phyloP scores from a whole-genome alignment of 805 yeast genomes.

The Zygosaccharomyces rouxii region DNA sequence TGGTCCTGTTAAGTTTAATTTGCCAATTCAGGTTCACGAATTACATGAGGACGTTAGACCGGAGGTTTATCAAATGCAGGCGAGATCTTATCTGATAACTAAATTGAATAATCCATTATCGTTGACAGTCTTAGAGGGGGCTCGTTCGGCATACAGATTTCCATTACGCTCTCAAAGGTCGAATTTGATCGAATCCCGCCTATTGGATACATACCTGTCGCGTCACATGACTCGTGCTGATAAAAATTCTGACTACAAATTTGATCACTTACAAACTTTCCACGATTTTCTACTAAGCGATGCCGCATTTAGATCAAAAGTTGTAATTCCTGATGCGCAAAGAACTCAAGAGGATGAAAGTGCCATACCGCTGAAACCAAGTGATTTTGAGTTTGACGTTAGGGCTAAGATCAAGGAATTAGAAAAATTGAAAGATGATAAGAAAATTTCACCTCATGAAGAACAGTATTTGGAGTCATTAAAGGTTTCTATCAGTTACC shows the following conservation, averaged over 20 bases:
- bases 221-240: constrained; percentile 3
- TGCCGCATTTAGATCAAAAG: constrained; percentile 9
- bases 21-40: constrained; percentile 15
- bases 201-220: constrained; percentile 16
- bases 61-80: constrained; percentile 33
- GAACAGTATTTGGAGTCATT: constrained; percentile 36
- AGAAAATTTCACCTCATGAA: constrained; percentile 25
- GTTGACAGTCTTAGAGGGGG: constrained; percentile 23
- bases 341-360: constrained; percentile 13
- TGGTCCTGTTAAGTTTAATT: constrained; percentile 6
- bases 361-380: constrained; percentile 15
- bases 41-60: constrained; percentile 24
- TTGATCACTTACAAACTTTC: constrained; percentile 21
- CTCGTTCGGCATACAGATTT: constrained; percentile 19
- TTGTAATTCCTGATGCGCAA: constrained; percentile 16
- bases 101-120: constrained; percentile 25
- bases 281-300: constrained; percentile 17
- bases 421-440: constrained; percentile 19
- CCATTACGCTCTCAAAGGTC: constrained; percentile 15
- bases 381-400: constrained; percentile 31
- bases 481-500: constrained; percentile 30
- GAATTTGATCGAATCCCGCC: constrained; percentile 24
- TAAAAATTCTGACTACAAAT: constrained; percentile 8
- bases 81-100: constrained; percentile 24
- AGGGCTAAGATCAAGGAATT: constrained; percentile 23